Base-by-base conservation (phyloP, 192 early-diverging fungal species). In the Irineochytrium annulatum region DNA sequence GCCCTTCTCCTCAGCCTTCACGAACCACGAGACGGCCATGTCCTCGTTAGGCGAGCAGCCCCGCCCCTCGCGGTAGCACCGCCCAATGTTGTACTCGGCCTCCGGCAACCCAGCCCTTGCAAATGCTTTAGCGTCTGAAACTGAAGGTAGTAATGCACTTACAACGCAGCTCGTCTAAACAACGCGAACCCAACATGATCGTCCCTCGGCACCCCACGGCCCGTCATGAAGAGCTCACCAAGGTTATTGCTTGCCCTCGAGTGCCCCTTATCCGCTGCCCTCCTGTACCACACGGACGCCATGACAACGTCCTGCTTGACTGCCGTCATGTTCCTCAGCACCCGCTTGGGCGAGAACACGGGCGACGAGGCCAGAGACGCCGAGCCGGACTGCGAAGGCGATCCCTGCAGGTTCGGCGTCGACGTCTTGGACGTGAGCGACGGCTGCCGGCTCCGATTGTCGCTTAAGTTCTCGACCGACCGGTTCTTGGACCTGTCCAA, bases 21-120 rank as follows among this genome's bases (percentile, higher is more conserved):
- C 30, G 32, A 65, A 65, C 63, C 63, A 65, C 63, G 44, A 48
- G 19, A 65, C 43, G 24, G 63, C 63, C 39, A 57, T 55, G 26
- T 65, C 63, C 55, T 65, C 63, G 35, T 59, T 65, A 24, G 43
- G 56, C 4, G 41, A 20, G 33, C 63, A 65, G 13, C 63, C 63
- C 3, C 63, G 55, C 17, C 63, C 63, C 35, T 65, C 63, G 2
- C 63, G 55, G 43, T 55, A 65, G 30, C 63, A 65, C 26, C 63
- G n/a, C 8, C 63, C 63, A 41, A 65, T 52, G 34, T 65, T 65
- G 56, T 65, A 65, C 56, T 65, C 63, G 22, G 63, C 63, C 22
- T 65, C 63, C 6, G 63, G 55, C 13, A 65, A 32, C 4, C 63
- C 63, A 8, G 63, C 63, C 54, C 29, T 55, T n/a, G n/a, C n/a